Base-by-base conservation (phyloP, 169 alveolate species). In the Plasmodium billcollinsi region DNA sequence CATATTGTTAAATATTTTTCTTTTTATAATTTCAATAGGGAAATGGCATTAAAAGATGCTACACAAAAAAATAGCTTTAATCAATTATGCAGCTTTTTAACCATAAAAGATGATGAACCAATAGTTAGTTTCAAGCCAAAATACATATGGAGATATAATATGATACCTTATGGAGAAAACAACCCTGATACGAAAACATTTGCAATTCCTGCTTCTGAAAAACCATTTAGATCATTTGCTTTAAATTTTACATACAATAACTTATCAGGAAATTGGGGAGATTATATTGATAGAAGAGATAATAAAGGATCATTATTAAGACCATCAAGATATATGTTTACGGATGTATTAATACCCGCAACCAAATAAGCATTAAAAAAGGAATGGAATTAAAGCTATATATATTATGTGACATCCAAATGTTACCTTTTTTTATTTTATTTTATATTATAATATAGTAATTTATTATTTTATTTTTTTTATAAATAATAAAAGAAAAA, bases 251-350 rank as follows among this genome's bases (percentile, higher is more conserved):
- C 97, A 47, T 93, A 94, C 93, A 95, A 95, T 92, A 95, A 95
- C 90, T 95, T 95, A 54, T 95, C 97, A 12, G 97, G 97, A 62
- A 94, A 95, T 92, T 95, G 97, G 97, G 97, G 97, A 73, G 97
- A 95, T 88, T 95, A 95, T 85, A 86, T 95, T 69, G 92, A 95
- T 90, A 95, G 97, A 83, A 96, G 93, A 65, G 97, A 95, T 72
- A 95, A 95, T 94, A 95, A 95, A 80, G 92, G 88, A 65, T 94
- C 97, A n/a, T 67, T 95, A 66, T 66, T 95, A 92, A 88, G 97
- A 65, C 97, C 97, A 7, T 88, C 97, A 9, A 95, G 97, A 61
- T 92, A 88, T 76, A 93, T 95, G 97, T 95, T 95, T 80, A 95
- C 97, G 12, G 97, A 95, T 63, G 94, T 92, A 50, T 83, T 93